Evolutionary conservation across 306 rosid genomes (phyloP).

Genomic region (Castanea mollissima): DNA sequence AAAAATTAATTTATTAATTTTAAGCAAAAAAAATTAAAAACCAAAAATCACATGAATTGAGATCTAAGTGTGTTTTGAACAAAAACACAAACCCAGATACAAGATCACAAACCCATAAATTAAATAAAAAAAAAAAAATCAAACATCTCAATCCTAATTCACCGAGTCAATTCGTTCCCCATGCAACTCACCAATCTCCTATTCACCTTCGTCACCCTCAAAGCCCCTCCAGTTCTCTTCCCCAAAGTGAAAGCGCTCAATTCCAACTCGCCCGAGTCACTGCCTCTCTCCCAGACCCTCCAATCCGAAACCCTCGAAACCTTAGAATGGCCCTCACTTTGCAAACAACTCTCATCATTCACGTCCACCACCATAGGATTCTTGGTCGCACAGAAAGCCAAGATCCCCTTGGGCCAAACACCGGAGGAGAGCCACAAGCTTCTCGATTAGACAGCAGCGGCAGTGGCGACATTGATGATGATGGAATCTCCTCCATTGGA

Average conservation of each 20-base stretch:
- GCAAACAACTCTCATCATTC: conserved; percentile 72
- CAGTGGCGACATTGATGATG: conserved; percentile 18
- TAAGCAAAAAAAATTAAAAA: too few relatives aligned
- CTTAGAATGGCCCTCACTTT: conserved; percentile 81
- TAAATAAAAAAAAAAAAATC: too few relatives aligned
- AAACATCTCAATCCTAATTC: not conserved
- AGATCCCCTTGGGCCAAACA: conserved; percentile 58
- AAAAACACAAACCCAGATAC: too few relatives aligned
- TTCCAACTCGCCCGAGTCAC: conserved; percentile 38
- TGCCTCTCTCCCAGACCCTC: conserved; percentile 40
- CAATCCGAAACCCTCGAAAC: conserved; percentile 61
- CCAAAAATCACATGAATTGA: too few relatives aligned
- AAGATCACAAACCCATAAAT: too few relatives aligned
- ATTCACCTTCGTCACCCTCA: conserved; percentile 1
- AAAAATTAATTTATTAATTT: too few relatives aligned
- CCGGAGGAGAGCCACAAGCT: conserved; percentile 70
- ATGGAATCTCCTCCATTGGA: conserved; percentile 40
- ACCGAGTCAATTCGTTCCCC: conserved; percentile 34
- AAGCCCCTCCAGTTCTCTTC: conserved; percentile 18
- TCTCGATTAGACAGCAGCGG: conserved; percentile 80
- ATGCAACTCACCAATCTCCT: too few relatives aligned
- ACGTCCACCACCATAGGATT: conserved; percentile 81
- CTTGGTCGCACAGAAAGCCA: conserved; percentile 44
- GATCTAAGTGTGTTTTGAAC: too few relatives aligned
- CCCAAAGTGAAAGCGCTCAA: conserved; percentile 21